Percentiles rank a stretch among this genome's conserved stretches.
Conservation (phyloP, 805 yeast species). For the Kodamaea leandrae region DNA sequence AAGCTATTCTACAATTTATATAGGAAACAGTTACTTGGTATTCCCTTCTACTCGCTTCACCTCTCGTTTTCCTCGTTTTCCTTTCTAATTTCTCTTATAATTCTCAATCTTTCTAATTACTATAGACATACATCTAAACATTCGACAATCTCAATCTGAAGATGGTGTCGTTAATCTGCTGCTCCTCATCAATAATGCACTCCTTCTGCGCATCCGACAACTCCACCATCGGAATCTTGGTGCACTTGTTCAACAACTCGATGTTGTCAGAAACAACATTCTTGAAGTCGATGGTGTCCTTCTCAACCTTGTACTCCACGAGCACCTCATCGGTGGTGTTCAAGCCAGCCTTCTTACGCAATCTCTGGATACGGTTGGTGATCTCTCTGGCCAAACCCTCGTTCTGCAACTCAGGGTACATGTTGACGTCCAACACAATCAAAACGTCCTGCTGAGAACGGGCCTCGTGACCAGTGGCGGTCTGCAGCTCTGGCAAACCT, state of each 20-base stretch:
- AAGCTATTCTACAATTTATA: no score
- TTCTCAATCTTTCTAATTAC: constrained; percentile 11
- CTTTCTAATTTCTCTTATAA: neutral
- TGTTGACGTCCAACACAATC: constrained; percentile 81
- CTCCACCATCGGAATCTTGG: constrained; percentile 60
- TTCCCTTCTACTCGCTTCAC: neutral
- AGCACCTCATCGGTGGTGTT: constrained; percentile 92
- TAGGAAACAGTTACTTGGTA: no score
- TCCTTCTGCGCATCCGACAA: constrained; percentile 42
- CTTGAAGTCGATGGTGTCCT: constrained; percentile 65
- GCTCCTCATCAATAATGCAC: constrained; percentile 71
- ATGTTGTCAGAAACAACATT: constrained; percentile 61
- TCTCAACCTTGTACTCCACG: constrained; percentile 71
- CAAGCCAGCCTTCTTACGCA: constrained; percentile 93
- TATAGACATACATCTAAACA: constrained; percentile 36
- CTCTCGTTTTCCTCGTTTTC: neutral
- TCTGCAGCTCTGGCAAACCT: constrained; percentile 71
- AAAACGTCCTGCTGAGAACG: constrained; percentile 89
- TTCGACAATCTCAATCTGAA: constrained; percentile 76
- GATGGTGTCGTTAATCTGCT: constrained; percentile 75
- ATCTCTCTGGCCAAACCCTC: constrained; percentile 97
- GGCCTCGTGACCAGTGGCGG: constrained; percentile 72
- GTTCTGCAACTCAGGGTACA: constrained; percentile 82
- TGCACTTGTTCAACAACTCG: constrained; percentile 70
- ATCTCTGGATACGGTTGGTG: constrained; percentile 94